A percentile compares a stretch with the other conserved stretches of the same genome.
Conservation (phyloP, 2,329 filamentous ascomycete genomes). For the Arthroderma uncinatum region DNA sequence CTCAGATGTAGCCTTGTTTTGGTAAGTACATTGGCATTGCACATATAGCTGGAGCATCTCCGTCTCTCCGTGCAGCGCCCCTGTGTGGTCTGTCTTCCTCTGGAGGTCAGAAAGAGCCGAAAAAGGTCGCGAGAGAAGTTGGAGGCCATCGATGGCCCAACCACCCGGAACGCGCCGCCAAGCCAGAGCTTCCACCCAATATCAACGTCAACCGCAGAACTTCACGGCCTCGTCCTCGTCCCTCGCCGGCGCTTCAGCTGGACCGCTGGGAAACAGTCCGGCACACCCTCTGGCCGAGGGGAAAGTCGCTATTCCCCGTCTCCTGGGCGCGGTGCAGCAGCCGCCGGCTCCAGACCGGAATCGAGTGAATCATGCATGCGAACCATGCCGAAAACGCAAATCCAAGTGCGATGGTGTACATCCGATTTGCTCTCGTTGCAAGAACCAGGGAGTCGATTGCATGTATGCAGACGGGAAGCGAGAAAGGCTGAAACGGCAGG, state of each 20-base stretch:
- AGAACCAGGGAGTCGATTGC: constrained; percentile 20
- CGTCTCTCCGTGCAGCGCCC: neutral
- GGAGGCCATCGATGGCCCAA: constrained; percentile 7
- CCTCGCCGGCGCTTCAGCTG: constrained; percentile 1
- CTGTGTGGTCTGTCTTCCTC: neutral
- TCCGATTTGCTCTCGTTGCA: constrained; percentile 27
- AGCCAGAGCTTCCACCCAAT: constrained; percentile 7
- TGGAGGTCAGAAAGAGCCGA: neutral
- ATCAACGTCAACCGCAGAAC: constrained; percentile 7
- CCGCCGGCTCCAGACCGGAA: constrained; percentile 12
- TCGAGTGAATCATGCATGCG: constrained; percentile 23
- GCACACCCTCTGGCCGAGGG: constrained; percentile 7
- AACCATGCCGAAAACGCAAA: constrained; percentile 27
- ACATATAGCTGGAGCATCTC: neutral
- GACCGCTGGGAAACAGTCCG: constrained; percentile 7
- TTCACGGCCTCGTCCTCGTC: neutral
- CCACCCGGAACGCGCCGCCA: constrained; percentile 11
- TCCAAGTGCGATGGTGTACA: constrained; percentile 29
- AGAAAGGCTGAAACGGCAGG: constrained; percentile 24
- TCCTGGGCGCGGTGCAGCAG: constrained; percentile 6
- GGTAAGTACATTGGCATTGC: neutral
- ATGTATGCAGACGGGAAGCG: constrained; percentile 27
- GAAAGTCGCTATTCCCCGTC: constrained; percentile 17
- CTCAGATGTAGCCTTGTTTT: neutral
- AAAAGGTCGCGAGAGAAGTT: neutral